Evolutionary conservation across 805 yeast species (phyloP), one percentile per base, ranked within the genome.

Genomic region (Saccharomyces kudriavzevii): DNA sequence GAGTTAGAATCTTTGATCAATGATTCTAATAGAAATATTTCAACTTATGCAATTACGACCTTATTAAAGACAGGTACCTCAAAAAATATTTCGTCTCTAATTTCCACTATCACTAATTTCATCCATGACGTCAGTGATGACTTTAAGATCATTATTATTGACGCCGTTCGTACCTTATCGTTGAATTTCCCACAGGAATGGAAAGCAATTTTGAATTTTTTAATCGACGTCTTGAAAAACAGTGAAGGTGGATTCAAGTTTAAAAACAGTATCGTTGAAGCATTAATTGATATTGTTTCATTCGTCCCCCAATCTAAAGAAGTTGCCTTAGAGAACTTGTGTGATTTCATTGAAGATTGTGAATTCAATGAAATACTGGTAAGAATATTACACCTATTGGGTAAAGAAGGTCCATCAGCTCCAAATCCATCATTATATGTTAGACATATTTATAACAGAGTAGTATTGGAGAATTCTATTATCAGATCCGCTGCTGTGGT

Each of bases 271-370:
- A 88, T 92, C 60, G 87, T 94, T 45, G 97, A 91, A 69, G 96
- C 98, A 1, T 79, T 94, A 59, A 89, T 91, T 61, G 98, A 92
- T 69, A 79, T 94, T 70, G 88, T 94, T 62, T 85, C 86, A 60
- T 89, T 85, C 66, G 84, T 89, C 56, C 96, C 96, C 22, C 83
- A 77, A 58, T 89, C 95, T 13, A 82, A 88, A 64, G 94, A 87
- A 61, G 71, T 80, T 49, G 96, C 96, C 24, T 76, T 94, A 65
- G 89, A 87, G 73, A 85, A 85, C 70, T 78, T 94, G 63, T 90
- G 98, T 77, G 99, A 94, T 71, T 91, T 90, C 67, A 94, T 94
- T 64, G 99, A 94, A 73, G 99, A 94, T 76, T 94, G 98, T 74
- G 99, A 94, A 74, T 92, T 79, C 74, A 87, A 96, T 29, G 97